A percentile compares a stretch with the other conserved stretches of the same genome.
These are phyloP conservation scores for Suillus placidus DNA, from an alignment of 768 basidiomycete genomes.

Conservation along the genomic window DNA sequence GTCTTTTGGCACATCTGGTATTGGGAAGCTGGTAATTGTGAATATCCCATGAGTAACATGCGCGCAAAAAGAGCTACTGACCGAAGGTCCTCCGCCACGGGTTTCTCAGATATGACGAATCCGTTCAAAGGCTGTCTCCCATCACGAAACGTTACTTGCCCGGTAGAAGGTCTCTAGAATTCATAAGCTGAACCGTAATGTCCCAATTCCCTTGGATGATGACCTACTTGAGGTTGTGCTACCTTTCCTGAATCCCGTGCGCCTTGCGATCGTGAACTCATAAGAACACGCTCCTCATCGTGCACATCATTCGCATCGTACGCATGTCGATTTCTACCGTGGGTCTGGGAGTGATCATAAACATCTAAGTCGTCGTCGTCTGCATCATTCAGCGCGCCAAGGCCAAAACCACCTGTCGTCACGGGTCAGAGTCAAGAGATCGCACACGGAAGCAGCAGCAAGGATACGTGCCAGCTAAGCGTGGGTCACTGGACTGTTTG, in stretches of 20 bases:
- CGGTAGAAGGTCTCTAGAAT: slow-evolving; percentile 21
- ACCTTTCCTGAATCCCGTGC: slow-evolving; percentile 9
- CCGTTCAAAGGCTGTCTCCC: slow-evolving; percentile 75
- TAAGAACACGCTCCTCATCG: slow-evolving; percentile 57
- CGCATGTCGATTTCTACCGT: slow-evolving; percentile 53
- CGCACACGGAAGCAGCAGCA: background rate
- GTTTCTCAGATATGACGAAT: slow-evolving; percentile 69
- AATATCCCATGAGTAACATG: background rate
- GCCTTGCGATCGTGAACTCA: slow-evolving; percentile 37
- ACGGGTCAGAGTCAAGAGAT: slow-evolving; percentile 7
- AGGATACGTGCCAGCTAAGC: slow-evolving; percentile 53
- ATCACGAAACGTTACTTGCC: slow-evolving; percentile 61
- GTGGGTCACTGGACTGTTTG: slow-evolving; percentile 45
- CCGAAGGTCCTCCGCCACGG: slow-evolving; percentile 74
- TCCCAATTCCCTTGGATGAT: background rate
- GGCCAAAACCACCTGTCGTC: slow-evolving; percentile 75
- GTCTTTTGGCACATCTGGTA: slow-evolving; percentile 78
- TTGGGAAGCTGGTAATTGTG: slow-evolving; percentile 63
- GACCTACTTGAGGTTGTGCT: slow-evolving; percentile 13
- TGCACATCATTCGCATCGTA: slow-evolving; percentile 68
- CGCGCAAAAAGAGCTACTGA: slow-evolving; percentile 34
- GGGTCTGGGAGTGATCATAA: slow-evolving; percentile 55
- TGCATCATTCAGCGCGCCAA: slow-evolving; percentile 89
- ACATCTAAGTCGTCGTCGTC: slow-evolving; percentile 92
- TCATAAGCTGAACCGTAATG: slow-evolving; percentile 20